Evolutionary conservation across 208 protist species (phyloP).

Genomic region (Leishmania lainsoni): DNA sequence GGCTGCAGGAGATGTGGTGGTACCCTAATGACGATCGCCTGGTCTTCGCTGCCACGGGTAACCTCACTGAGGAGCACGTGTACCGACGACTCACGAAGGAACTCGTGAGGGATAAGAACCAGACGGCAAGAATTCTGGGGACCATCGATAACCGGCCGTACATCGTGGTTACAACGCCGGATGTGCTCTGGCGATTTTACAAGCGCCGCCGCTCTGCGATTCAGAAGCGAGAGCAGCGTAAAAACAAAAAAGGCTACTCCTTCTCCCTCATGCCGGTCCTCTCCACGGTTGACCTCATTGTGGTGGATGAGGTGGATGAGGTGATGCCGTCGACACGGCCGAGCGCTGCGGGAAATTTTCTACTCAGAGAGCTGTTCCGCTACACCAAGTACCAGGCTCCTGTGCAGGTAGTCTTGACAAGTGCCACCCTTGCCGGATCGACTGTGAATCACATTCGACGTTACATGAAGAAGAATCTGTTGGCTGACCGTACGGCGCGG

Average conservation of each 20-base stretch:
- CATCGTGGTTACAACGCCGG: constrained; percentile 78
- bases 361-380: constrained; percentile 84
- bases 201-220: constrained; percentile 54
- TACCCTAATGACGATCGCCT: constrained; percentile 82
- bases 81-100: constrained; percentile 81
- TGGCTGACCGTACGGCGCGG: constrained; percentile 63
- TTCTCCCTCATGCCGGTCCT: constrained; percentile 77
- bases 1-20: constrained; percentile 91
- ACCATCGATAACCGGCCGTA: constrained; percentile 79
- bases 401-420: constrained; percentile 87
- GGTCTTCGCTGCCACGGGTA: constrained; percentile 74
- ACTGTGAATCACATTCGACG: constrained; percentile 88
- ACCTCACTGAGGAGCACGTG: constrained; percentile 55
- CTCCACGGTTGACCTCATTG: constrained; percentile 72
- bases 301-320: constrained; percentile 90
- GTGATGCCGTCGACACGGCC: constrained; percentile 73
- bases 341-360: constrained; percentile 70
- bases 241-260: constrained; percentile 52
- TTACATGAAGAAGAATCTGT: constrained; percentile 89
- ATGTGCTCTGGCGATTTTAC: constrained; percentile 78
- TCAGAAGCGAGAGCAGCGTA: constrained; percentile 39
- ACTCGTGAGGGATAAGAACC: constrained; percentile 46
- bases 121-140: constrained; percentile 36
- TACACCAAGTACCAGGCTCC: constrained; percentile 89
- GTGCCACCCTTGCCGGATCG: constrained; percentile 81